Percentiles rank a stretch among this genome's conserved stretches.
phyloP scores from a whole-genome alignment of 805 yeast species.

The Zygoascus flipseniorum region DNA sequence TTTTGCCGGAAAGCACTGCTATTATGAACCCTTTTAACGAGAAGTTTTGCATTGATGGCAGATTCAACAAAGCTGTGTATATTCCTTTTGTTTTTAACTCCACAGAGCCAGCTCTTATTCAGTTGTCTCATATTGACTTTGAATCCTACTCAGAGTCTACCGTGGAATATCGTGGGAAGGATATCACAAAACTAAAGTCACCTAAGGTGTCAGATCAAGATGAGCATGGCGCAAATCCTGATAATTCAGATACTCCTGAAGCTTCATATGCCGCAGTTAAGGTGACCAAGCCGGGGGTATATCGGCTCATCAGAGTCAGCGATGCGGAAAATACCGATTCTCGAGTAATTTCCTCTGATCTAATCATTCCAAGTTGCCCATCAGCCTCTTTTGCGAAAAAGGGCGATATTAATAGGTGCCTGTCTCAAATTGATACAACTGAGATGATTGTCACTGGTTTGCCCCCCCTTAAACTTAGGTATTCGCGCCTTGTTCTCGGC shows the following conservation, averaged over 20 bases:
- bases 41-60: conserved; percentile 44
- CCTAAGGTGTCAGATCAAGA: neutral
- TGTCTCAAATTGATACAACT: conserved; percentile 47
- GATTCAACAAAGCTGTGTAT: conserved; percentile 24
- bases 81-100: conserved; percentile 79
- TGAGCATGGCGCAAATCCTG: neutral
- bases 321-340: conserved; percentile 55
- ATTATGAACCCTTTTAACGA: conserved; percentile 66
- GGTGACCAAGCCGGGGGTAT: conserved; percentile 63
- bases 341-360: conserved; percentile 50
- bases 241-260: conserved; percentile 5
- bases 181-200: conserved; percentile 35
- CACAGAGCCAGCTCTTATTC: conserved; percentile 61
- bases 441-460: conserved; percentile 59
- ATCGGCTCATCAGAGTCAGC: conserved; percentile 55
- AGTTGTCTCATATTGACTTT: conserved; percentile 53
- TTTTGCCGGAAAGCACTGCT: conserved; percentile 87
- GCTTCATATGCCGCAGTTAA: conserved; percentile 52
- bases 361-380: conserved; percentile 35
- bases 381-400: neutral
- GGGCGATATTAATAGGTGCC: conserved; percentile 41
- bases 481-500: conserved; percentile 28
- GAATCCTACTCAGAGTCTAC: conserved; percentile 39
- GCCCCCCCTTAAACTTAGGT: conserved; percentile 60
- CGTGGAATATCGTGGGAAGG: conserved; percentile 49